Evolutionary conservation across 805 yeast species (phyloP).

Genomic region (Metschnikowia matae): DNA sequence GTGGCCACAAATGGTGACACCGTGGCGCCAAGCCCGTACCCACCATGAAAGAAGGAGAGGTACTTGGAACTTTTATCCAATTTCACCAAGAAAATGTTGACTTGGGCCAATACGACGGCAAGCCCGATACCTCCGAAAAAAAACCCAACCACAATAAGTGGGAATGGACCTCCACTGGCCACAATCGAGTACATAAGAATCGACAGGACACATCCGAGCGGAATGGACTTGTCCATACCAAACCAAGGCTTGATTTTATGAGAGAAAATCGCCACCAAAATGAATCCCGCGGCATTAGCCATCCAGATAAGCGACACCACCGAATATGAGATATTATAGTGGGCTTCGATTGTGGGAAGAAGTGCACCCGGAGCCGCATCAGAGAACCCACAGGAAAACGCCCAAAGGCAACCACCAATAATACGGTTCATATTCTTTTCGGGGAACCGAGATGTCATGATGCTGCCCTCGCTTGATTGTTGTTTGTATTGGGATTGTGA

Average conservation of each 20-base stretch:
- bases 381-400: constrained; percentile 15
- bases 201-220: constrained; percentile 14
- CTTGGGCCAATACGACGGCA: constrained; percentile 19
- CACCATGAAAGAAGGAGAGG: constrained; percentile 21
- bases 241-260: constrained; percentile 16
- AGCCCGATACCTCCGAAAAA: constrained; percentile 24
- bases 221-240: constrained; percentile 16
- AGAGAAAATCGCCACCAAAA: constrained; percentile 17
- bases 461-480: constrained; percentile 5
- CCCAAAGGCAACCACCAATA: constrained; percentile 18
- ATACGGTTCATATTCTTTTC: constrained; percentile 16
- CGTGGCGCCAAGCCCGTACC: constrained; percentile 25
- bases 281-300: constrained; percentile 19
- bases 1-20: constrained; percentile 22
- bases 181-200: constrained; percentile 17
- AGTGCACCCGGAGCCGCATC: constrained; percentile 24
- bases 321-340: constrained; percentile 18
- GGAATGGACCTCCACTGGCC: constrained; percentile 20
- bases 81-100: constrained; percentile 21
- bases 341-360: constrained; percentile 20
- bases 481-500: constrained; percentile 1
- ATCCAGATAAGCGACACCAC: constrained; percentile 22
- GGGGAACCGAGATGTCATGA: constrained; percentile 18
- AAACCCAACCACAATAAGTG: constrained; percentile 21
- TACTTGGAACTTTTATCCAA: constrained; percentile 20